A percentile compares a stretch with the other conserved stretches of the same genome.
Evolutionary conservation across 768 basidiomycete species (phyloP).

Genomic region (Terana coerulea): DNA sequence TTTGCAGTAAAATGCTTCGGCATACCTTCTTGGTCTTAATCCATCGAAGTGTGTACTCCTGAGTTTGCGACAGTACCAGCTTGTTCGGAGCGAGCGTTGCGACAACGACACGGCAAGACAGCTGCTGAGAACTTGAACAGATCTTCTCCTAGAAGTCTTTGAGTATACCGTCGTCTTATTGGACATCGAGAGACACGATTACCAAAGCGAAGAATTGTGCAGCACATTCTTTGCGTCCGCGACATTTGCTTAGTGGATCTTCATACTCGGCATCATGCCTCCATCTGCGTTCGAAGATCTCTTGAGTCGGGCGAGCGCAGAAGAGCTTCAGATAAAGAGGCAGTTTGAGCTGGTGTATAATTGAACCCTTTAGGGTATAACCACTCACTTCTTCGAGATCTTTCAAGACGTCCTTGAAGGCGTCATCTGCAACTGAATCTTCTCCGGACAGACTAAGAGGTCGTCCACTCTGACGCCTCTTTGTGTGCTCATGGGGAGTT

Average conservation of each 20-base stretch:
- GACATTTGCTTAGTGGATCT: slow-evolving; percentile 49
- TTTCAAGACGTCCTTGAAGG: slow-evolving; percentile 45
- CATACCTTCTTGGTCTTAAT: slow-evolving; percentile 49
- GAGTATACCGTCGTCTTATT: background rate
- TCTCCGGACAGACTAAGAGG: slow-evolving; percentile 10
- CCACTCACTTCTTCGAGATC: slow-evolving; percentile 46
- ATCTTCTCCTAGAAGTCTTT: slow-evolving; percentile 44
- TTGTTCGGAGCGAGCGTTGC: slow-evolving; percentile 58
- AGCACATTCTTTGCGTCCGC: slow-evolving; percentile 47
- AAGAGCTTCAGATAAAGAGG: slow-evolving; percentile 34
- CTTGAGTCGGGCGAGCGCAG: slow-evolving; percentile 46
- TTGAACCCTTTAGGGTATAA: background rate
- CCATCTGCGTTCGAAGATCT: slow-evolving; percentile 54
- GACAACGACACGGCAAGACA: slow-evolving; percentile 53
- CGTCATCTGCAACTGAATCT: slow-evolving; percentile 12
- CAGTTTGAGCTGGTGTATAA: background rate
- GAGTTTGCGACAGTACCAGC: slow-evolving; percentile 54
- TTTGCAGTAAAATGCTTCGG: background rate
- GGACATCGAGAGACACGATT: slow-evolving; percentile 8
- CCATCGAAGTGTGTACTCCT: slow-evolving; percentile 55
- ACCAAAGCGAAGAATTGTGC: slow-evolving; percentile 39
- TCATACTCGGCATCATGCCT: slow-evolving; percentile 52
- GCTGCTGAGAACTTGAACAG: slow-evolving; percentile 45
- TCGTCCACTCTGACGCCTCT: slow-evolving; percentile 1
- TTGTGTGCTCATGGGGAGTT: slow-evolving; percentile 10